Base-by-base conservation (phyloP, 2,329 filamentous ascomycete species). In the Didymella arachidicola region DNA sequence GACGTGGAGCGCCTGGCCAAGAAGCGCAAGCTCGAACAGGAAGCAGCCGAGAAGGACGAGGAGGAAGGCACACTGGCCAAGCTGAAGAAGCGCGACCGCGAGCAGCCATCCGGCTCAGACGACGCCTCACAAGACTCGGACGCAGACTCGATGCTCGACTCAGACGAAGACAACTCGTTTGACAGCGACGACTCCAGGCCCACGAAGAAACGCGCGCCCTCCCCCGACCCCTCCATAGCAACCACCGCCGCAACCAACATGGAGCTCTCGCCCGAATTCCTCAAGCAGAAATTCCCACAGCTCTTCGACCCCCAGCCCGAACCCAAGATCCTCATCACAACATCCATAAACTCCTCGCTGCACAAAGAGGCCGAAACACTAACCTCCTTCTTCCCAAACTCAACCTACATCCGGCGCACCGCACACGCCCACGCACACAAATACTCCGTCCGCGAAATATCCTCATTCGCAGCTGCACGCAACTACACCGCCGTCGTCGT, bases 291-390 rank as follows among this genome's bases (percentile, higher is more conserved):
- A 74, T 89, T 88, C 70, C 86, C 84, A 3, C 77, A 80, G 7
- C 80, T 88, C 25, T 89, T 87, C 78, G 61, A 71, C 82, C 32
- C 86, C 82, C 46, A 84, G 81, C 55, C 78, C 79, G 59, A 79
- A 30, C 93, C 95, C 50, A 96, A 97, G 79, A 88, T 98, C 63
- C 87, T 99, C 38, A 86, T 99, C 72, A 99, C 95, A 0, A 98
- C 95, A 7, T 91, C 88, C 12, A 83, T 97, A 70, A 93, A 97
- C 80, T 92, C 91, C 12, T 94, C 89, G 1, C 86, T 98, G 12
- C 94, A 99, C 81, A 79, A 89, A 61, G 87, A 96, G 81, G 93
- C 92, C 47, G 79, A 90, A 59, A 83, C 93, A 39, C 85, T 98
- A 60, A 91, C 89, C 60, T 85, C 86, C 10, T 81, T 98, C 60